Conservation (phyloP, 179 eudicot genomes). For the Patellifolia procumbens region DNA sequence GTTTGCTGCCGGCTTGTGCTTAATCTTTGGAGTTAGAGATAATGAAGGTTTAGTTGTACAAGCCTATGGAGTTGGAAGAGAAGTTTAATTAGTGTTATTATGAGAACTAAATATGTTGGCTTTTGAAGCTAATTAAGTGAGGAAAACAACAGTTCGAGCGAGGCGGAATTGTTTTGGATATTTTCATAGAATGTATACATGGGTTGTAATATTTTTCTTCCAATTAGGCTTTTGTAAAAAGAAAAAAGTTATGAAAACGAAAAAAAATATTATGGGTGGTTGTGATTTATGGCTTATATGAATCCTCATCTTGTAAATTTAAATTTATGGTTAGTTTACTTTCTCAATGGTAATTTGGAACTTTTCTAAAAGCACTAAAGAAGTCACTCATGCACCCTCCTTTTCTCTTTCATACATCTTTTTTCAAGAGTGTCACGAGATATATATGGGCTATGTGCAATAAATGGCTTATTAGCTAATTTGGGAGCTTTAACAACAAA, state of each 20-base stretch:
- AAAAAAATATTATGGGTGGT: neutral
- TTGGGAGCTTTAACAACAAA: slow-evolving; percentile 11
- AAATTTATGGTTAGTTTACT: slow-evolving; percentile 18
- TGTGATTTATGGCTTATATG: neutral
- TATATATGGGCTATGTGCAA: neutral
- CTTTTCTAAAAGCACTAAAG: slow-evolving; percentile 31
- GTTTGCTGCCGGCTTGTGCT: slow-evolving; percentile 53
- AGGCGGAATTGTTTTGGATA: neutral
- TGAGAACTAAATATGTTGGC: neutral
- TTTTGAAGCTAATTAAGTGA: neutral
- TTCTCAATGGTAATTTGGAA: slow-evolving; percentile 19
- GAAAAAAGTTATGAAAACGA: slow-evolving; percentile 12
- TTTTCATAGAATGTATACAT: neutral
- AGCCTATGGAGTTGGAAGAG: slow-evolving; percentile 22
- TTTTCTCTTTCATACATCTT: slow-evolving; percentile 3
- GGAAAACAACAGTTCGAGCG: neutral
- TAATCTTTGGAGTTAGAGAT: slow-evolving; percentile 12
- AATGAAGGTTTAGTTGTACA: slow-evolving; percentile 9
- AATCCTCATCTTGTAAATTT: too few relatives aligned
- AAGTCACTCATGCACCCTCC: neutral
- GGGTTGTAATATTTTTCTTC: neutral
- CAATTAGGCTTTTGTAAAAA: slow-evolving; percentile 19
- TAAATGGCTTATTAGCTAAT: slow-evolving; percentile 21
- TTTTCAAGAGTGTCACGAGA: slow-evolving; percentile 19
- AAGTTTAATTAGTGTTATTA: neutral